A percentile compares a stretch with the other conserved stretches of the same genome.
Evolutionary conservation across 2,329 filamentous ascomycete genomes (phyloP).

Genomic region (Myriosclerotinia scirpicola): DNA sequence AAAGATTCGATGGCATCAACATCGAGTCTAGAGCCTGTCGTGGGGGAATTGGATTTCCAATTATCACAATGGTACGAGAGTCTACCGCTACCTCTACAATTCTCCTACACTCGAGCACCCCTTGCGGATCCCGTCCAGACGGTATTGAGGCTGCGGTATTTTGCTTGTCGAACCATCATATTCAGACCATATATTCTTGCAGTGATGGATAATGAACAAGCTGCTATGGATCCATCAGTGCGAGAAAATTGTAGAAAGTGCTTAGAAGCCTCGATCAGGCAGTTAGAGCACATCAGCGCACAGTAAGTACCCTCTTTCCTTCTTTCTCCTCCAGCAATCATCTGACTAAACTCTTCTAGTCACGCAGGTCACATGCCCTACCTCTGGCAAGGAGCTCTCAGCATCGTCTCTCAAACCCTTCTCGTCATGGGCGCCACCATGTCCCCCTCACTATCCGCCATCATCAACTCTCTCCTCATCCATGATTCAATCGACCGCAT

Average conservation of each 20-base stretch:
- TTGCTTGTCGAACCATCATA: slow-evolving; percentile 82
- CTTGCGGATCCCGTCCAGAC: slow-evolving; percentile 75
- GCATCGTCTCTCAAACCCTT: slow-evolving; percentile 78
- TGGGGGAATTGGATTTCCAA: slow-evolving; percentile 79
- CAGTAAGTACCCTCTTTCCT: slow-evolving; percentile 55
- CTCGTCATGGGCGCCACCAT: slow-evolving; percentile 83
- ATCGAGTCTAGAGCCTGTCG: slow-evolving; percentile 72
- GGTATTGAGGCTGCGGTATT: slow-evolving; percentile 76
- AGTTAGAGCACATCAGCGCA: slow-evolving; percentile 75
- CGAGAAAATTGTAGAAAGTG: slow-evolving; percentile 79
- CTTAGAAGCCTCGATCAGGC: slow-evolving; percentile 74
- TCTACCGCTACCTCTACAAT: slow-evolving; percentile 71
- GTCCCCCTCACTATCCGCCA: slow-evolving; percentile 66
- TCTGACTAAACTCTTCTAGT: slow-evolving; percentile 45
- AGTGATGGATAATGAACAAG: slow-evolving; percentile 74
- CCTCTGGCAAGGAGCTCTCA: slow-evolving; percentile 80
- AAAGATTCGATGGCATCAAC: slow-evolving; percentile 71
- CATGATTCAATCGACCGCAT: slow-evolving; percentile 69
- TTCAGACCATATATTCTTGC: slow-evolving; percentile 81
- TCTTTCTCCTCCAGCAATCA: background rate
- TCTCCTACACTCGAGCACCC: slow-evolving; percentile 67
- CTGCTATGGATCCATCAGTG: slow-evolving; percentile 69
- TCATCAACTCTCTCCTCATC: slow-evolving; percentile 60
- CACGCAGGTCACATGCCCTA: slow-evolving; percentile 84
- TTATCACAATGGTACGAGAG: slow-evolving; percentile 83